Evolutionary conservation across 176 grass and related monocot species (phyloP).

Genomic region (Musa beccarii): DNA sequence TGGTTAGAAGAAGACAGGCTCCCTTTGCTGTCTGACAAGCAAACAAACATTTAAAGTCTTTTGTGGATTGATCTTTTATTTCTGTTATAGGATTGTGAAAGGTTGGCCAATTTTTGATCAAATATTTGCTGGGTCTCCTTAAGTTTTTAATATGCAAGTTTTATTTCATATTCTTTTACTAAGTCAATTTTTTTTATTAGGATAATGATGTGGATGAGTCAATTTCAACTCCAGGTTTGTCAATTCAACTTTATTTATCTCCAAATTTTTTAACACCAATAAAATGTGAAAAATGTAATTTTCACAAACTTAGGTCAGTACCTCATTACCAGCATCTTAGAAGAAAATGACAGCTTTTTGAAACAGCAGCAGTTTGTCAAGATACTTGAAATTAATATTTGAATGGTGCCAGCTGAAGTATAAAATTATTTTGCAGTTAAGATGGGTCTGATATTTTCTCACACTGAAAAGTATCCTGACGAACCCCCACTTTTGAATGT

Average conservation of each 20-base stretch:
- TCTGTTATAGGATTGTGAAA: too few species aligned
- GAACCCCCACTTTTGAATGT: conserved; percentile 86
- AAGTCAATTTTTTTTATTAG: conserved; percentile 22
- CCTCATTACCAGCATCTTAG: too few species aligned
- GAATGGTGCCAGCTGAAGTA: neutral
- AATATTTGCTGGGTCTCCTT: too few species aligned
- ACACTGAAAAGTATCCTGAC: conserved; percentile 91
- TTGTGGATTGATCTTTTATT: neutral
- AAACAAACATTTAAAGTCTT: neutral
- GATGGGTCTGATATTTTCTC: conserved; percentile 88
- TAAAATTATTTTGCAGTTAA: conserved; percentile 55
- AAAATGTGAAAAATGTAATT: neutral
- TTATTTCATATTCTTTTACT: conserved; percentile 7
- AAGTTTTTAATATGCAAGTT: neutral
- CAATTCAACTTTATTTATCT: neutral
- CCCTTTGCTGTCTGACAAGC: neutral
- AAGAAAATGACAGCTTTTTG: neutral
- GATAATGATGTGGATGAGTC: conserved; percentile 79
- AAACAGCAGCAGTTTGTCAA: neutral
- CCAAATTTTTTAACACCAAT: neutral
- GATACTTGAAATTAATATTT: neutral
- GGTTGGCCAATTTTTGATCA: too few species aligned
- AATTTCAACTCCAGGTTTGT: conserved; percentile 64
- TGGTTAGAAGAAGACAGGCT: neutral
- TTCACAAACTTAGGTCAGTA: neutral